Base-by-base conservation (phyloP, 2,329 filamentous ascomycete species). In the Neopestalotiopsis clavispora region DNA sequence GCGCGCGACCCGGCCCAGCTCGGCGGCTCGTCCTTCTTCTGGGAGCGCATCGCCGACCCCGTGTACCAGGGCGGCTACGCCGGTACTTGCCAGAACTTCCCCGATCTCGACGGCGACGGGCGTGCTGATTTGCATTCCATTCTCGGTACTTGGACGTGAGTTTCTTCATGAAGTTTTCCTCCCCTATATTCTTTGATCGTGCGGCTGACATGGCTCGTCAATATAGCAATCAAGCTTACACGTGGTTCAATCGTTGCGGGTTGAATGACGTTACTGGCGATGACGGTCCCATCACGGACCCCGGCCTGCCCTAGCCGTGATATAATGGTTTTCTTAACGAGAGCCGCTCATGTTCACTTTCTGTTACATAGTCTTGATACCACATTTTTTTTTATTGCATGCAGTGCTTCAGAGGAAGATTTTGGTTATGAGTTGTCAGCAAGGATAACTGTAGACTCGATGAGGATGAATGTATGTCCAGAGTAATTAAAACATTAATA, bases 101-200 rank as follows among this genome's bases (percentile, higher is more conserved):
- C 75, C 1, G 72, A 78, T 61, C 72, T 78, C 14, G 73, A 73
- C 59, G 75, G 77, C 49, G 71, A 74, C 56, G 72, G 73, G 2
- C 69, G 77, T 3, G 75, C 74, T 14, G 77, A 79, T 61, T 32
- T 73, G 68, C 70, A 71, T 40, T 72, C 42, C n/a, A 70, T 72
- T n/a, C 17, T 49, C 14, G 42, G 42, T 10, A 49, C 45, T 13
- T 38, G 23, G n/a, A 59, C 57, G 57, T 52, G 17, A 52, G 45
- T 52, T 9, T 20, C 34, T 38, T 10, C 10, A 32, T n/a, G 5
- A 49, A 49, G 42, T 14, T n/a, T 20, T 23, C 3, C 14, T 10
- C 3, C 17, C 45, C 6, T n/a, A 17, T n/a, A 52, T 52, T 7
- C 45, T 52, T n/a, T 9, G 20, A 52, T 9, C 4, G 10, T 10